Evolutionary conservation across 2,329 filamentous ascomycete genomes (phyloP), one percentile per base, ranked within the genome.

Genomic region (Aspergillus pseudoterreus): DNA sequence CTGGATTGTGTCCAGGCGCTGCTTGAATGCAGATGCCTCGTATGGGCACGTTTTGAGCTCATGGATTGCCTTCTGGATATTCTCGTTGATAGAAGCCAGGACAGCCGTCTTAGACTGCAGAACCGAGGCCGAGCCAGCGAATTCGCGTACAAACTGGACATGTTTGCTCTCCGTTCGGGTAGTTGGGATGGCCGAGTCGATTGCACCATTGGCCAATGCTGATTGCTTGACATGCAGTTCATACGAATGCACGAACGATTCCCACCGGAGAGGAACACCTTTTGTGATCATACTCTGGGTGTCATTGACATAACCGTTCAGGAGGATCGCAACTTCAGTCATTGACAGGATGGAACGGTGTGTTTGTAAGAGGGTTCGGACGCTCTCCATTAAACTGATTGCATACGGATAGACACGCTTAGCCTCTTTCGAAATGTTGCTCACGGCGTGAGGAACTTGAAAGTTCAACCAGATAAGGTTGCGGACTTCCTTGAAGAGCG

Each of bases 361-460:
- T 0, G 91, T 96, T 71, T 97, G 92, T 2, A 90, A 83, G 57
- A 95, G 87, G 0, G 91, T 97, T 52, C 92, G 84, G n/a, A 97
- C 90, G 64, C 91, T 97, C 74, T 99, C 94, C 91, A 99, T 99
- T 59, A 99, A 75, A 66, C 92, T 97, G 58, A 99, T 92, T 21
- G 95, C 94, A 65, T 95, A 99, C 0, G 94, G 94, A 63, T 99
- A 99, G 4, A 99, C 94, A 48, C 94, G 84, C 73, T 96, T 96
- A n/a, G 94, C 95, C 69, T 99, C 94, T 71, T 97, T 99, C 1
- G 95, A 95, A 49, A 96, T 90, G 57, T 90, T 97, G 71, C 87
- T 95, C 65, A 99, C 90, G 12, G 89, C 85, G 70, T 99, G 94
- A 8, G 95, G 95, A 21, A 99, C 90, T 51, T 90, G 87, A 69